phyloP scores from a whole-genome alignment of 495 filamentous ascomycete species.

The Niebla homalea region DNA sequence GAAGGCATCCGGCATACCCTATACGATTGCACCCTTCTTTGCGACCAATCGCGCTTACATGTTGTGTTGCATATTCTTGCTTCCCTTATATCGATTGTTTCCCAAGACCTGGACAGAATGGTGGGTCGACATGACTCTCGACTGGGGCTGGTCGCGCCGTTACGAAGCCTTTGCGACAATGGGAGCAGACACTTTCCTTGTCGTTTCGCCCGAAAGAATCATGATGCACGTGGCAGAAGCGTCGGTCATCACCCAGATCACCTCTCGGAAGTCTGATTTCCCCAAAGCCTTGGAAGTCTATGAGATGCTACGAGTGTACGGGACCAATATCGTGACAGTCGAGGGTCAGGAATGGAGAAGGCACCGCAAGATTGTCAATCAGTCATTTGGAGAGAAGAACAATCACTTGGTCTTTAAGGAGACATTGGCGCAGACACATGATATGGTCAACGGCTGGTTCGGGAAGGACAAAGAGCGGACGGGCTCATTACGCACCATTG shows the following conservation, averaged over 20 bases:
- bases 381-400: slow-evolving; percentile 61
- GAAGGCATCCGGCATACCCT: slow-evolving; percentile 24
- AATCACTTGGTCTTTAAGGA: slow-evolving; percentile 51
- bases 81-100: slow-evolving; percentile 10
- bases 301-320: slow-evolving; percentile 44
- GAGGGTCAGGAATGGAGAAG: slow-evolving; percentile 51
- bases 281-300: slow-evolving; percentile 52
- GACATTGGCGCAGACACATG: slow-evolving; percentile 41
- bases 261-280: slow-evolving; percentile 47
- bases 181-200: slow-evolving; percentile 40
- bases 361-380: slow-evolving; percentile 54
- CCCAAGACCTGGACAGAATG: slow-evolving; percentile 12
- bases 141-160: slow-evolving; percentile 28
- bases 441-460: slow-evolving; percentile 41
- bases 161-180: slow-evolving; percentile 28
- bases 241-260: slow-evolving; percentile 46
- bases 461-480: slow-evolving; percentile 20
- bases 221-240: slow-evolving; percentile 40
- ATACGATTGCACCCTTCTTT: slow-evolving; percentile 24
- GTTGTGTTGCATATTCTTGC: slow-evolving; percentile 1
- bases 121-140: slow-evolving; percentile 17
- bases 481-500: slow-evolving; percentile 35
- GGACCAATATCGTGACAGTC: slow-evolving; percentile 48
- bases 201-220: slow-evolving; percentile 35
- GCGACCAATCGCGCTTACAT: slow-evolving; percentile 20